Percentiles rank a stretch among this genome's conserved stretches.
phyloP scores from a whole-genome alignment of 441 rosid species.

The Croton laevigatus region DNA sequence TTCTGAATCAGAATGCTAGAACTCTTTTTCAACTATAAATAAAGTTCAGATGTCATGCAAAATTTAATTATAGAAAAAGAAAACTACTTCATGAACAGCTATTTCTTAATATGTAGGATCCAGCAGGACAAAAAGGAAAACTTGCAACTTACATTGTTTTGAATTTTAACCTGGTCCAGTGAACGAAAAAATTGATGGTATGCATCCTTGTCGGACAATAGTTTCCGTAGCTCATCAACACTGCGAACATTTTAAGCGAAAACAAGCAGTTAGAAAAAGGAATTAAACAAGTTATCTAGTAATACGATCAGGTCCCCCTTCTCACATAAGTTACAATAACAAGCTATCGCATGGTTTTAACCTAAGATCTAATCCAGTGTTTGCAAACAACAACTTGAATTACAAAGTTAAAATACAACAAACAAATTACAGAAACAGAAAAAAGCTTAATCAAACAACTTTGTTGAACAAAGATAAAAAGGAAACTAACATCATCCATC shows the following conservation, averaged over 20 bases:
- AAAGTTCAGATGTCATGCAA: background rate
- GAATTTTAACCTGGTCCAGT: conserved; percentile 81
- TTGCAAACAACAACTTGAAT: background rate
- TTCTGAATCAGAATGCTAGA: no score
- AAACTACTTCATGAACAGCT: background rate
- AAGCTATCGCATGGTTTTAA: background rate
- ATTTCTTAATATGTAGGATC: background rate
- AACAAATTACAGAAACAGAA: background rate
- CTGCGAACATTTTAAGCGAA: conserved; percentile 29
- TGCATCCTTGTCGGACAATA: conserved; percentile 80
- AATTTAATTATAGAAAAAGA: background rate
- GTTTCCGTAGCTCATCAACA: conserved; percentile 84
- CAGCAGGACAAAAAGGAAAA: background rate
- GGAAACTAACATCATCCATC: background rate
- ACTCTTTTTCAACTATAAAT: background rate
- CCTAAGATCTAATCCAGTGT: background rate
- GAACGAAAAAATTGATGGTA: conserved; percentile 73
- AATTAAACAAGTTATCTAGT: background rate
- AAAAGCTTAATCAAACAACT: background rate
- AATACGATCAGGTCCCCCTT: background rate
- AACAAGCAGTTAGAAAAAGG: conserved; percentile 20
- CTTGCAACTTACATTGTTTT: conserved; percentile 60
- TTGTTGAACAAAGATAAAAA: background rate
- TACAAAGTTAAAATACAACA: background rate
- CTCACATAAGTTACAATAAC: background rate